Evolutionary conservation across 139 green algal species (phyloP), one percentile per base, ranked within the genome.

Genomic region (Desmodesmus armatus): DNA sequence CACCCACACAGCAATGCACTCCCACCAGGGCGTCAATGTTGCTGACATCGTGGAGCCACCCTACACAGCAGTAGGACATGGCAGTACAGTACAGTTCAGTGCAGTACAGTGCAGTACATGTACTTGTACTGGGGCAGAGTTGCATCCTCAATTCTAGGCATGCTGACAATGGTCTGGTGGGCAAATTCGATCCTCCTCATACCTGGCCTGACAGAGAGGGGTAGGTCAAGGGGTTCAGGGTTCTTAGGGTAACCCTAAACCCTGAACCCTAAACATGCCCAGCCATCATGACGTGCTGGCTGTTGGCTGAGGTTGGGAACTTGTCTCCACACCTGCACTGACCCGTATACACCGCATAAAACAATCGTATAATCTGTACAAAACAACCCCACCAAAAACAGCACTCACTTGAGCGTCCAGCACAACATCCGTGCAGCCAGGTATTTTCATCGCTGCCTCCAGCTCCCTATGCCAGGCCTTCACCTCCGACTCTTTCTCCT

Each of bases 21-120:
- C 11, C 31, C 19, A 65, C 6, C 0, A 33, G 1, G 25, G 21
- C 2, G 0, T 65, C 25, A 4, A 65, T 35, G 55, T 27, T 65
- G 9, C 55, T 33, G 55, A 33, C 31, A 13, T 3, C 25, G 15
- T 65, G 55, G 11, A 29, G 25, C 2, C 27, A 29, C 7, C 27
- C 2, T 17, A 62, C 27, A 3, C 93, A 95, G 87, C 93, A 96
- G 63, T 3, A 3, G 5, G 53, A n/a, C 5, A 23, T 15, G 5
- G 53, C 53, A 63, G 53, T 23, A 63, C 19, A 19, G 3, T 63
- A 3, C n/a, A 23, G 53, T 3, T 63, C 3, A 31, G 53, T 63
- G 5, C 9, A 7, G 5, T 63, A 23, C 53, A 31, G 7, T 27
- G 25, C 19, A 63, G 5, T 5, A 63, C 53, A 63, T 63, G n/a